Percentiles rank a stretch among this genome's conserved stretches.
These are phyloP conservation scores for Vitis cinerea DNA, from an alignment of 164 flowering plant species.

Conservation along the genomic window DNA sequence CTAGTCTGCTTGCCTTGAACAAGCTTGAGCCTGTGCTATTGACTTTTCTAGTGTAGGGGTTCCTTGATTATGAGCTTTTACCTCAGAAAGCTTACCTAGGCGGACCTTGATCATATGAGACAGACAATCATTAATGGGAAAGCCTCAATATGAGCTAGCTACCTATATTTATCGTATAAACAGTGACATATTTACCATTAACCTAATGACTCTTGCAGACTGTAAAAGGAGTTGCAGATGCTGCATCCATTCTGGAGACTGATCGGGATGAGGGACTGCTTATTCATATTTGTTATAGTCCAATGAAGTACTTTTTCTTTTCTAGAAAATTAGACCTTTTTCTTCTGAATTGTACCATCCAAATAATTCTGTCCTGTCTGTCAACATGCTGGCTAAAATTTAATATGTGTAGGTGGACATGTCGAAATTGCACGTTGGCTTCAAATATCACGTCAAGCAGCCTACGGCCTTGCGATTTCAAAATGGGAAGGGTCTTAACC, in stretches of 20 bases:
- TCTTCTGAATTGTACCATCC: background rate
- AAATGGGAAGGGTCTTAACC: constrained; percentile 71
- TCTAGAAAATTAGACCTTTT: background rate
- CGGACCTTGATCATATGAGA: no score
- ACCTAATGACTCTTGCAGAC: constrained; percentile 44
- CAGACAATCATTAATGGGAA: background rate
- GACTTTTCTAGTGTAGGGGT: background rate
- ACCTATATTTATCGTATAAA: background rate
- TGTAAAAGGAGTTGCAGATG: constrained; percentile 69
- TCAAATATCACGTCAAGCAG: constrained; percentile 65
- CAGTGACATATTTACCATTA: background rate
- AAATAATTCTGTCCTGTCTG: background rate
- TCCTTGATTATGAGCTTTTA: no score
- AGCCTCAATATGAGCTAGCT: background rate
- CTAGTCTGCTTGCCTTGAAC: background rate
- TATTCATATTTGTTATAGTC: constrained; percentile 82
- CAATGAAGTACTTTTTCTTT: constrained; percentile 53
- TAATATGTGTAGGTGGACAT: constrained; percentile 65
- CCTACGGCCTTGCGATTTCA: constrained; percentile 85
- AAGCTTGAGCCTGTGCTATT: background rate
- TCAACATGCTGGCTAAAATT: background rate
- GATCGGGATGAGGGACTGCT: constrained; percentile 60
- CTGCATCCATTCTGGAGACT: constrained; percentile 40
- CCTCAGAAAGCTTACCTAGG: background rate
- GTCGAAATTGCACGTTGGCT: constrained; percentile 60